These are phyloP conservation scores for Chimonanthus praecox DNA, from an alignment of 164 flowering plant genomes.

Conservation along the genomic window DNA sequence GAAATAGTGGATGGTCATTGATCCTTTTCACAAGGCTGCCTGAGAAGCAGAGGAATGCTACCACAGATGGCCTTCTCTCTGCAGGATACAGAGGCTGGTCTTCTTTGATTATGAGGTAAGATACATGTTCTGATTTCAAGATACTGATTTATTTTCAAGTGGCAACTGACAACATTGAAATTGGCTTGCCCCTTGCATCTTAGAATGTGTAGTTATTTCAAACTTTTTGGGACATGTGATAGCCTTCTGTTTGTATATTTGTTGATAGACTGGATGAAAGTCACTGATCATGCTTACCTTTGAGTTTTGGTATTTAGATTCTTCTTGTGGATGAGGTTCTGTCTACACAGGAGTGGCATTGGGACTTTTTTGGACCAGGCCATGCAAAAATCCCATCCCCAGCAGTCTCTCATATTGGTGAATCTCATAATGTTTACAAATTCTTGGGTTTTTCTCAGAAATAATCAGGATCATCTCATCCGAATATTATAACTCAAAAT, in stretches of 20 bases:
- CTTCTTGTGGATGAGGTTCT: neutral
- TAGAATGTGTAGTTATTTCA: neutral
- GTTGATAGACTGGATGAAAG: neutral
- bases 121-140: neutral
- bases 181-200: neutral
- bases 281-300: neutral
- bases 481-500: too few species aligned
- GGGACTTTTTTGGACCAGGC: too few species aligned
- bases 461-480: too few species aligned
- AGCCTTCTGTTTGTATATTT: neutral
- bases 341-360: neutral
- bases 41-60: slow-evolving; percentile 31
- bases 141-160: neutral
- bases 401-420: too few species aligned
- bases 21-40: slow-evolving; percentile 47
- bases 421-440: too few species aligned
- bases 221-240: neutral
- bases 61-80: slow-evolving; percentile 31
- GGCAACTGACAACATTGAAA: neutral
- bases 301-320: too few species aligned
- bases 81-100: slow-evolving; percentile 53
- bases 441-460: too few species aligned
- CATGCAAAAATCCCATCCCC: too few species aligned
- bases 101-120: slow-evolving; percentile 64
- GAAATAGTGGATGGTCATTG: slow-evolving; percentile 44